Evolutionary conservation across 306 rosid species (phyloP), one percentile per base, ranked within the genome.

Genomic region (cucumber (Cucumis sativus)): DNA sequence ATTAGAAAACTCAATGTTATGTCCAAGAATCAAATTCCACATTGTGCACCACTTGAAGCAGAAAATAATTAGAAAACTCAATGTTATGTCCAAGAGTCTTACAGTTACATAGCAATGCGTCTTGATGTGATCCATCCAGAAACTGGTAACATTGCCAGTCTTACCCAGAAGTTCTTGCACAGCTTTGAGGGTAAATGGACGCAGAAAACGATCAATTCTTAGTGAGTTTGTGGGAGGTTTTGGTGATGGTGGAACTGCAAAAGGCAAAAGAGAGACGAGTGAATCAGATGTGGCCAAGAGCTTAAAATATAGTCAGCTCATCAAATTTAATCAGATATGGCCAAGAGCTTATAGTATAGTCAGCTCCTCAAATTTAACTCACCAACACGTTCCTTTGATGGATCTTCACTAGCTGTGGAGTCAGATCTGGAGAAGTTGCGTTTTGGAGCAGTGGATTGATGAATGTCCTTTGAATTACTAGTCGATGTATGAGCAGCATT

Each of bases 101-200:
- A 96, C 99, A 37, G 99, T 91, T 74, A 96, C 97, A 83, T 85
- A 96, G 94, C 99, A 96, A 81, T 96, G 99, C 62, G 99, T 92
- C 88, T 96, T 96, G 68, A 96, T 96, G 82, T 91, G 99, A 83
- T 96, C 99, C 98, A 96, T 96, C 99, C 99, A 96, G 84, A 96
- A 96, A 82, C 86, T 86, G 64, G 82, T 72, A 21, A 96, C 91
- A 15, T 70, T 81, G 68, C 99, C 98, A 65, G 92, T 91, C 85
- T 91, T 92, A 28, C 94, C 97, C 28, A 96, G 78, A 88, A 96
- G 92, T 71, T 92, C 99, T 87, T 92, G 99, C 82, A 96, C 98
- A 39, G 94, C 91, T 85, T 96, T 96, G 79, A 96, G 86, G 79
- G 98, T 96, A 84, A 96, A 92, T 59, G 99, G 99, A 40, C 99